Conservation (phyloP, 176 grass and related monocot species). For the Saccharum officinarum region DNA sequence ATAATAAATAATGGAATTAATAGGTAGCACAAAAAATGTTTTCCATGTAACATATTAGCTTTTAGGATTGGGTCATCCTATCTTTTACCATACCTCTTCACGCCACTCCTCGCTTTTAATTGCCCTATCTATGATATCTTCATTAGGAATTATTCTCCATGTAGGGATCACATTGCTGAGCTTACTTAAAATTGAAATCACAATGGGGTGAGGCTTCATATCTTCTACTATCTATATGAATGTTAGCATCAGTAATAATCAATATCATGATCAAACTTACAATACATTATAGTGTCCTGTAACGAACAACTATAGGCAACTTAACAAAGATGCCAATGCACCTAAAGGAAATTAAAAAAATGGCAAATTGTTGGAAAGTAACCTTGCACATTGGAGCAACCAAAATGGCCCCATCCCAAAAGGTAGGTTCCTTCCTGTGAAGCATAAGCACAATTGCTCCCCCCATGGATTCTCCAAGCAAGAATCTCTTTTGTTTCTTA, state of each 20-base stretch:
- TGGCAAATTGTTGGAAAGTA: neutral
- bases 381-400: constrained; percentile 93
- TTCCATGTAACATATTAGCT: neutral
- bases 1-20: neutral
- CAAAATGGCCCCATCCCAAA: constrained; percentile 69
- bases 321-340: neutral
- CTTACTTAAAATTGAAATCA: constrained; percentile 46
- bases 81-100: constrained; percentile 48
- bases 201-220: constrained; percentile 58
- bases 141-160: constrained; percentile 63
- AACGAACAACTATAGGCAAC: neutral
- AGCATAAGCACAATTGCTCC: constrained; percentile 66
- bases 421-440: constrained; percentile 59
- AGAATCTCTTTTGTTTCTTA: constrained; percentile 41
- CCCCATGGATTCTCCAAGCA: constrained; percentile 84
- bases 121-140: constrained; percentile 58
- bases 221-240: constrained; percentile 60
- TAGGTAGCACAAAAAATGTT: neutral
- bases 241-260: neutral
- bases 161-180: constrained; percentile 55
- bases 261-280: neutral
- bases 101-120: constrained; percentile 51
- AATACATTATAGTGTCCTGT: neutral
- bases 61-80: neutral
- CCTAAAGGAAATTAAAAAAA: neutral